Base-by-base conservation (phyloP, 1,284 basidiomycete genomes). In the Heterobasidion annosum region DNA sequence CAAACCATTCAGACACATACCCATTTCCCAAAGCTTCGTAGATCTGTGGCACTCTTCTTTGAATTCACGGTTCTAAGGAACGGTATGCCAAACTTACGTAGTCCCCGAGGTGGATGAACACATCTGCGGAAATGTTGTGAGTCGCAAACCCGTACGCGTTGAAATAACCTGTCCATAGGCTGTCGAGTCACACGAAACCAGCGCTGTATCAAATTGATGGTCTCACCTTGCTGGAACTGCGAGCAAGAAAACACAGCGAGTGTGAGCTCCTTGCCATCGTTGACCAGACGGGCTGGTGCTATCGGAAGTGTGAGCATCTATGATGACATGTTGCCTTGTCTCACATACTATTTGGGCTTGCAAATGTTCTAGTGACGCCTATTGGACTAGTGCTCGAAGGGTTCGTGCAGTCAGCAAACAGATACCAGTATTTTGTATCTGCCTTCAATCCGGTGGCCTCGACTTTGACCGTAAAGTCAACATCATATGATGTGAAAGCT, bases 401-500 rank as follows among this genome's bases (percentile, higher is more conserved):
- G 52, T 79, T 74, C 1, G 77, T 75, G 61, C 82, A 84, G 57
- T 82, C 78, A 6, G 75, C 70, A 60, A 85, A 86, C 48, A 77
- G 75, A 65, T 75, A 85, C 67, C 75, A 83, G 61, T 84, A 85
- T 52, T 73, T 69, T 1, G 78, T 81, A 57, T 83, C 81, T 0
- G 82, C 71, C 48, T 70, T 63, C 32, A 85, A 65, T 16, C 71
- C 70, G 1, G 69, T 74, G 0, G 80, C 80, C 59, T 85, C 82
- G 18, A 85, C 78, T 65, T 86, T 86, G 62, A 82, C 70, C 2
- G 81, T 82, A 61, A 73, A 86, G 64, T 83, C 82, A 44, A 86
- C 81, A 59, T 85, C 83, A 57, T 78, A 79, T 53, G 75, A 78
- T 3, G 81, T 82, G 66, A 79, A 81, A 0, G 76, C 81, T 53